Conservation (phyloP, 106 monocot genomes). For the Hemerocallis citrina region DNA sequence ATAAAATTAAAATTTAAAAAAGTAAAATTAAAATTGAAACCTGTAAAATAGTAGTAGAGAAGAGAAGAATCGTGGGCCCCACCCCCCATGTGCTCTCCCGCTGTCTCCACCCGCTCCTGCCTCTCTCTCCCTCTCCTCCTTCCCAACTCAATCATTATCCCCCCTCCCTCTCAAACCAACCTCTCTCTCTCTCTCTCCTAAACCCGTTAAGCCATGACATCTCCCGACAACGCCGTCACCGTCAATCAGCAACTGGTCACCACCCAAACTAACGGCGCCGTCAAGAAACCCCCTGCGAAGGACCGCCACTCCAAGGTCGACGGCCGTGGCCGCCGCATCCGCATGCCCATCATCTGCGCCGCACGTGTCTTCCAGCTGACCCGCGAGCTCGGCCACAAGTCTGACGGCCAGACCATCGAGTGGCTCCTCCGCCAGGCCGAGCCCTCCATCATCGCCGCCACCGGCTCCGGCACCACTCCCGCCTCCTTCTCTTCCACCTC, state of each 20-base stretch:
- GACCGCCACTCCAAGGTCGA: conserved; percentile 93
- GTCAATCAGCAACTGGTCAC: conserved; percentile 5
- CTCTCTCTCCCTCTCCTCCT: no score
- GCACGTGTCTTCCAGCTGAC: conserved; percentile 81
- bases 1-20: no score
- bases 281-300: conserved; percentile 62
- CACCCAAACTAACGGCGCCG: conserved; percentile 37
- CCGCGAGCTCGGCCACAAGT: conserved; percentile 86
- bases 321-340: conserved; percentile 77
- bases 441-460: conserved; percentile 71
- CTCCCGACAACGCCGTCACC: conserved; percentile 15
- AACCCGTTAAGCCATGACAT: not conserved
- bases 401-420: conserved; percentile 89
- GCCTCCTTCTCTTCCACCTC: conserved; percentile 41
- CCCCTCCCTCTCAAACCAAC: no score
- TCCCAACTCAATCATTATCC: no score
- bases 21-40: no score
- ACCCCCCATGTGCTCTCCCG: conserved; percentile 42
- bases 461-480: conserved; percentile 70
- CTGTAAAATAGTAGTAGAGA: no score
- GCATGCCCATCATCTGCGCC: conserved; percentile 79
- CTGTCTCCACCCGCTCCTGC: conserved; percentile 57
- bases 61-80: no score
- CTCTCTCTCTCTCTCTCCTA: conserved; percentile 11
- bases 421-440: conserved; percentile 71